Evolutionary conservation across 345 rosid species (phyloP), one percentile per base, ranked within the genome.

Genomic region (Pugionium dolabratum): DNA sequence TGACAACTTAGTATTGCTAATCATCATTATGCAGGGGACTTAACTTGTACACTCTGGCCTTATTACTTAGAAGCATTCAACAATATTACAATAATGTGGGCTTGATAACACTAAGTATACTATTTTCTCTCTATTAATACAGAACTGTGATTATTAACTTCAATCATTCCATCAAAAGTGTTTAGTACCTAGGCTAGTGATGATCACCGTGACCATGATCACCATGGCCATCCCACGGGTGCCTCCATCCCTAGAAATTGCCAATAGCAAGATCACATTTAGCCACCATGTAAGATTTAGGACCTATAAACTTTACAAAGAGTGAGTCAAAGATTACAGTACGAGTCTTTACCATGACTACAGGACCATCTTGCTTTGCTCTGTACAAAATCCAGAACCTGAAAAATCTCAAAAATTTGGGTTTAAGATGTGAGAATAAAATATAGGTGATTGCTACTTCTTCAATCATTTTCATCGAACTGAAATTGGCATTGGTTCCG

Each of bases 211-310:
- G 88, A 62, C 90, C 91, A 35, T 87, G 91, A 78, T 84, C 98
- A 62, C 78, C 98, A 66, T 89, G 98, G 11, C 97, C 97, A 29
- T 94, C 99, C 99, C 99, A 94, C 4, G 97, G 99, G 76, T 90
- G 99, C 43, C 97, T 69, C 97, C 97, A 92, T 32, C 98, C 98
- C 98, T 92, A 71, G 2, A 56, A 71, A 25, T 43, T 43, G 52
- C 33, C 71, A 67, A 53, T 25, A 30, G 31, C 26, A 9, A 62
- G n/a, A 66, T 42, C 71, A 55, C 4, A 60, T 35, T 58, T 5
- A 58, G 53, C 33, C 25, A 61, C 26, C 49, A 35, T 56, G 3
- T 10, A 35, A 61, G 35, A 63, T 62, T 35, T 33, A 34, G 11
- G 7, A 36, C 4, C 28, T n/a, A 47, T 26, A 9, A 47, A 47